phyloP scores from a whole-genome alignment of 2,329 filamentous ascomycete genomes.

The Chrysoporthe deuterocubensis region DNA sequence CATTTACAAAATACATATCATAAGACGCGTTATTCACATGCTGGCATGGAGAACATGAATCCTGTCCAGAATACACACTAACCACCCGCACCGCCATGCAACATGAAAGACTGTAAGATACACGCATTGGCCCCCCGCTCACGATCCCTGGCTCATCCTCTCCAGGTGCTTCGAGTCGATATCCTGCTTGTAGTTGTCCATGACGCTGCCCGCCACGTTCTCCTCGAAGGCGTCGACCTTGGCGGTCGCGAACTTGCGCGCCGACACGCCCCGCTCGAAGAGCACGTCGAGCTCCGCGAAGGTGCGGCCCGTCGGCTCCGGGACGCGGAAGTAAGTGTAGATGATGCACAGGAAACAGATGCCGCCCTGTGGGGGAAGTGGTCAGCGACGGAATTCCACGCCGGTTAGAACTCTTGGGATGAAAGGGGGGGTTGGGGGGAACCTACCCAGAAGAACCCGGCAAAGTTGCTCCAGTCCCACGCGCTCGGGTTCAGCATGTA shows the following conservation, averaged over 20 bases:
- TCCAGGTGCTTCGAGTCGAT: conserved; percentile 38
- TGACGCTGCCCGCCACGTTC: conserved; percentile 50
- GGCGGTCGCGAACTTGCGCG: conserved; percentile 71
- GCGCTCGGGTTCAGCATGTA: conserved; percentile 90
- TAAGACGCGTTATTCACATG: not conserved
- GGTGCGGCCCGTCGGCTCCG: conserved; percentile 77
- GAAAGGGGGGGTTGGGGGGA: too few species aligned
- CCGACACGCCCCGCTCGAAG: conserved; percentile 74
- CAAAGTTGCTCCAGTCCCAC: conserved; percentile 88
- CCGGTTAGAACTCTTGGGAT: not conserved
- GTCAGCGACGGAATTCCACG: conserved; percentile 12
- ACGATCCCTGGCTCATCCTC: conserved; percentile 28
- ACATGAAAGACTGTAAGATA: too few species aligned
- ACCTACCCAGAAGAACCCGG: conserved; percentile 82
- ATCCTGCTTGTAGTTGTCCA: conserved; percentile 53
- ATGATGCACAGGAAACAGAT: conserved; percentile 81
- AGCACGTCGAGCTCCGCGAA: conserved; percentile 87
- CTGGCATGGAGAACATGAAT: not conserved
- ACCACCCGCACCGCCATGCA: too few species aligned
- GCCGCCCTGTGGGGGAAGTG: conserved; percentile 54
- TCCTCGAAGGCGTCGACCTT: conserved; percentile 61
- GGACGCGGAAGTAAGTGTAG: conserved; percentile 80
- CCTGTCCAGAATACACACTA: not conserved
- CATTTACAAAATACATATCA: not conserved
- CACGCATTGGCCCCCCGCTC: not conserved